Evolutionary conservation across 2,329 filamentous ascomycete species (phyloP).

Genomic region (Aschersonia sp.): DNA sequence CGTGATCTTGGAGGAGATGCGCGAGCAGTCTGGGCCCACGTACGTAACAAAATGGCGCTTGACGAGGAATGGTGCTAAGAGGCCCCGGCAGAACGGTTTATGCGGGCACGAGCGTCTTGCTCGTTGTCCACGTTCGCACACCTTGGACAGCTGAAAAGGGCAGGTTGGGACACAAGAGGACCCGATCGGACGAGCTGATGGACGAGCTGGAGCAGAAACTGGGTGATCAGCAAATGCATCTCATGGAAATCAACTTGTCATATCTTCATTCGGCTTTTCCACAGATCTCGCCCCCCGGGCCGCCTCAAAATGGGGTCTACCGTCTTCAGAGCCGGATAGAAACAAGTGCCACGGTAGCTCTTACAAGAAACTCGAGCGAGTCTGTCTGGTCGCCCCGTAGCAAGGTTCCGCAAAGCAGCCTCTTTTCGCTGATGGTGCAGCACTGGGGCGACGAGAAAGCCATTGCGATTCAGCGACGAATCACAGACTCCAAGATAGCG

Average conservation of each 20-base stretch:
- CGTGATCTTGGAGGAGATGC: constrained; percentile 29
- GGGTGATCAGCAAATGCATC: constrained; percentile 30
- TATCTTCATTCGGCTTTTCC: constrained; percentile 45
- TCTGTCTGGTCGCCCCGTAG: constrained; percentile 37
- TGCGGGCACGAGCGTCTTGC: constrained; percentile 28
- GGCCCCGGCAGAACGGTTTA: constrained; percentile 20
- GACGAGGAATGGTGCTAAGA: constrained; percentile 4
- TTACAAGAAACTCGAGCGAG: constrained; percentile 30
- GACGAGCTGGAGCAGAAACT: constrained; percentile 43
- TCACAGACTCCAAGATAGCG: constrained; percentile 4
- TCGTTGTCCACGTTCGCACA: constrained; percentile 32
- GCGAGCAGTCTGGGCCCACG: constrained; percentile 27
- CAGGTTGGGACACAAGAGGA: constrained; percentile 13
- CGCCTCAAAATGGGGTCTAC: constrained; percentile 16
- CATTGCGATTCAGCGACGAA: constrained; percentile 6
- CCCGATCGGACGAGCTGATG: constrained; percentile 40
- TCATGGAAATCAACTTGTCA: constrained; percentile 34
- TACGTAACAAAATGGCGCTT: constrained; percentile 11
- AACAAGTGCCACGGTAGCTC: constrained; percentile 34
- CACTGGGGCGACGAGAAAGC: constrained; percentile 34
- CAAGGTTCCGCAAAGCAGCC: constrained; percentile 17
- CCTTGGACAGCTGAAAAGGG: constrained; percentile 5
- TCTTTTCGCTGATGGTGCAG: constrained; percentile 29
- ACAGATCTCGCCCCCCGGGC: constrained; percentile 10
- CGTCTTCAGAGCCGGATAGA: constrained; percentile 32